Conservation (phyloP, 306 rosid genomes). For the Malus asiatica region DNA sequence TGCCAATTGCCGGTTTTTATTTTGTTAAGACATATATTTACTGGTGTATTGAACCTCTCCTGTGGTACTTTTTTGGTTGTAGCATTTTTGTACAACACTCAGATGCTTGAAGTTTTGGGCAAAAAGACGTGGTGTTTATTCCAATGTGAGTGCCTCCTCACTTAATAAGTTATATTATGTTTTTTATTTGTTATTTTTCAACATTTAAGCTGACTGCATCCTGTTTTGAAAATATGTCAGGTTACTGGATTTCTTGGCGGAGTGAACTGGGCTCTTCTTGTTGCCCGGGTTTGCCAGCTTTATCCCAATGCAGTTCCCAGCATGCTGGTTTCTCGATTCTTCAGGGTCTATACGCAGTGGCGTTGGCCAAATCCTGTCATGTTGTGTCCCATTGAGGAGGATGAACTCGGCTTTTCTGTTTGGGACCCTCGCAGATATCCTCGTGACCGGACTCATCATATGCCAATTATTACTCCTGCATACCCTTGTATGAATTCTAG, state of each 20-base stretch:
- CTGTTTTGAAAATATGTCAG: conserved; percentile 20
- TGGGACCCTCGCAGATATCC: conserved; percentile 91
- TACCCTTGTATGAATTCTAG: conserved; percentile 99
- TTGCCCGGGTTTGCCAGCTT: conserved; percentile 86
- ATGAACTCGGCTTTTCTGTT: conserved; percentile 67
- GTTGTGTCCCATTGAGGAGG: conserved; percentile 82
- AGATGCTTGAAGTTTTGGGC: conserved; percentile 92
- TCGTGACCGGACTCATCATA: conserved; percentile 68
- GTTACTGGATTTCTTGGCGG: conserved; percentile 97
- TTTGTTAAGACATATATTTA: not conserved
- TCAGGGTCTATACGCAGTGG: conserved; percentile 93
- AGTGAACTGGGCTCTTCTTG: conserved; percentile 93
- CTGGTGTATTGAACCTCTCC: conserved; percentile 20
- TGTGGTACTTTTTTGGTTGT: conserved; percentile 6
- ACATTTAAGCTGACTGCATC: not conserved
- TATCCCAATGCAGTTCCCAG: conserved; percentile 94
- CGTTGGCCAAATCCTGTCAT: conserved; percentile 98
- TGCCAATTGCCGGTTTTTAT: not conserved
- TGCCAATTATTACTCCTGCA: conserved; percentile 97
- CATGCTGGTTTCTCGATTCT: conserved; percentile 91
- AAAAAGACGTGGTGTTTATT: conserved; percentile 85
- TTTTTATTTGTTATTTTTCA: not conserved
- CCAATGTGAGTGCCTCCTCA: conserved; percentile 56
- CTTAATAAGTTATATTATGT: not conserved
- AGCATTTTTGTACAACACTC: conserved; percentile 75